Conservation (phyloP, 164 flowering plant genomes). For the Dillenia turbinata region DNA sequence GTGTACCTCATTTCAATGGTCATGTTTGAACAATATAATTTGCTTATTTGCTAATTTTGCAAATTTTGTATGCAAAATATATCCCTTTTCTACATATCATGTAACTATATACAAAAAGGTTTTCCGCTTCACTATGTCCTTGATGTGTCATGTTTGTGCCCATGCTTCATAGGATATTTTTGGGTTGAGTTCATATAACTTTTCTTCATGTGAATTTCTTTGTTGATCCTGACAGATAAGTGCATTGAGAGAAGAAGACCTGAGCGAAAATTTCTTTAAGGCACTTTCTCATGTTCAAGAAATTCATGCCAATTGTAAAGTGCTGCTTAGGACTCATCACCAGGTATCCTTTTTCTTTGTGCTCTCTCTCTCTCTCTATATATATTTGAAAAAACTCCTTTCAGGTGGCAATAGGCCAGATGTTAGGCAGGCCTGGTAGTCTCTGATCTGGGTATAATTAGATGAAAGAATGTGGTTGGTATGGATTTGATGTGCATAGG, state of each 20-base stretch:
- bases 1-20: no score
- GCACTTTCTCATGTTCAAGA: slow-evolving; percentile 96
- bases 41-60: no score
- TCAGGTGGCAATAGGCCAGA: no score
- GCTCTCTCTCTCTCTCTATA: slow-evolving; percentile 1
- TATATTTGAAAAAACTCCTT: neutral
- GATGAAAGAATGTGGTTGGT: no score
- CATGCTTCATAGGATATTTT: neutral
- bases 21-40: no score
- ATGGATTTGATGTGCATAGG: no score
- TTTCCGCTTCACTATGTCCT: neutral
- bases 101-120: neutral
- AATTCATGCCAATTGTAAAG: slow-evolving; percentile 95
- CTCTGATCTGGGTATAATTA: no score
- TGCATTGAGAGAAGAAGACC: slow-evolving; percentile 82
- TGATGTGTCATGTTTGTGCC: neutral
- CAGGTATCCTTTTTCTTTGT: slow-evolving; percentile 47
- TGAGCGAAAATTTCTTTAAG: slow-evolving; percentile 83
- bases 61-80: no score
- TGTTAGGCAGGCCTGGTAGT: no score
- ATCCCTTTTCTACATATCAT: no score
- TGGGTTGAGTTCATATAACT: no score
- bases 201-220: no score
- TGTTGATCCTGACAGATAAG: slow-evolving; percentile 46
- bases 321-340: slow-evolving; percentile 92